These are phyloP conservation scores for Albizia julibrissin DNA, from an alignment of 306 rosid genomes.

Conservation along the genomic window DNA sequence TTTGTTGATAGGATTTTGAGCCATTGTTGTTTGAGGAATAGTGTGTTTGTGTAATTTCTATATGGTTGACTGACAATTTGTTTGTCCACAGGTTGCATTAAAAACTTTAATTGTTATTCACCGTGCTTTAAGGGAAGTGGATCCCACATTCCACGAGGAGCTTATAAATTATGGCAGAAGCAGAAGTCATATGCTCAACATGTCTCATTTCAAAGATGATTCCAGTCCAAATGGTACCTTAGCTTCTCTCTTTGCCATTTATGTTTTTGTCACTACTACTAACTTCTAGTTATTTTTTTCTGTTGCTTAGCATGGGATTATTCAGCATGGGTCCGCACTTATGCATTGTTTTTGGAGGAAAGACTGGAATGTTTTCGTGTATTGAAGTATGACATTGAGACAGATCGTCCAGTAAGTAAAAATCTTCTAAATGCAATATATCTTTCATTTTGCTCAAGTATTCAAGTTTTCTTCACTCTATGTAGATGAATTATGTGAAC, in stretches of 20 bases:
- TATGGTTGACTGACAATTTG: slow-evolving; percentile 37
- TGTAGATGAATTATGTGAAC: slow-evolving; percentile 20
- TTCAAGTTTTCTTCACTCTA: background rate
- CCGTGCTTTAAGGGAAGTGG: slow-evolving; percentile 99
- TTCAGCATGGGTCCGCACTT: slow-evolving; percentile 93
- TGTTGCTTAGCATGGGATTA: slow-evolving; percentile 89
- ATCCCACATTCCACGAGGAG: slow-evolving; percentile 97
- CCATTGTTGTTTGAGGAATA: slow-evolving; percentile 1
- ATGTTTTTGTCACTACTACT: background rate
- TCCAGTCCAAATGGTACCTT: slow-evolving; percentile 91
- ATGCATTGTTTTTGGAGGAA: slow-evolving; percentile 99
- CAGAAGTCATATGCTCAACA: slow-evolving; percentile 97
- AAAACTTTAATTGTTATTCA: slow-evolving; percentile 93
- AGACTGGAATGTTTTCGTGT: slow-evolving; percentile 96
- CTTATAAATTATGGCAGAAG: slow-evolving; percentile 95
- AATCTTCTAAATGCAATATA: slow-evolving; percentile 11
- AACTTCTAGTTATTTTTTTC: slow-evolving; percentile 27
- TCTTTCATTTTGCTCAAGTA: background rate
- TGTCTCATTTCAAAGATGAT: slow-evolving; percentile 97
- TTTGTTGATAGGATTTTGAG: background rate
- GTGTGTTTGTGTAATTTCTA: slow-evolving; percentile 15
- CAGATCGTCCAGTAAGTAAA: slow-evolving; percentile 82
- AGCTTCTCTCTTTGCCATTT: slow-evolving; percentile 16
- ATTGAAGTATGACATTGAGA: slow-evolving; percentile 87
- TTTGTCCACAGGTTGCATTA: slow-evolving; percentile 74